phyloP scores from a whole-genome alignment of 78 protist genomes.

The Dictyostelium firmibasis region DNA sequence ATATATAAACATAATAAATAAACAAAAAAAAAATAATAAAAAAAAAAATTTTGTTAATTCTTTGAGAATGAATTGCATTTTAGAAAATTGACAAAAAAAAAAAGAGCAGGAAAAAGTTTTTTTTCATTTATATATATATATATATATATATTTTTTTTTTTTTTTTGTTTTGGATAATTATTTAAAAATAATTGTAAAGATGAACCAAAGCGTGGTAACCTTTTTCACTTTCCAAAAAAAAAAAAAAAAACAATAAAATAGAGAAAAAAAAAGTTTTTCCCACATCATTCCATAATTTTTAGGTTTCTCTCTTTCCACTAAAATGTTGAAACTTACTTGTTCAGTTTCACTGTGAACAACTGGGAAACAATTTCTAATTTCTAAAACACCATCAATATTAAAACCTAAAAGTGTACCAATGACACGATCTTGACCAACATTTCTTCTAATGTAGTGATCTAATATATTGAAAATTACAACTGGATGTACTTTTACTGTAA shows the following conservation, averaged over 20 bases:
- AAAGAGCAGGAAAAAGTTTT: too few relatives aligned
- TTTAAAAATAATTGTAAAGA: neutral
- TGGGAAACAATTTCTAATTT: slow-evolving; percentile 85
- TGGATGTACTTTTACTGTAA: slow-evolving; percentile 76
- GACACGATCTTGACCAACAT: slow-evolving; percentile 79
- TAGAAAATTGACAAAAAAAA: too few relatives aligned
- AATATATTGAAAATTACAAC: slow-evolving; percentile 80
- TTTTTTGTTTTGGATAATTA: too few relatives aligned
- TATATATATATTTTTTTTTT: too few relatives aligned
- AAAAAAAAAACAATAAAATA: too few relatives aligned
- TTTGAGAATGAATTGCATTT: too few relatives aligned
- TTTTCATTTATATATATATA: too few relatives aligned
- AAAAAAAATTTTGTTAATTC: neutral
- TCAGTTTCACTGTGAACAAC: slow-evolving; percentile 83
- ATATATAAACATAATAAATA: too few relatives aligned
- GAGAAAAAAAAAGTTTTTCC: too few relatives aligned
- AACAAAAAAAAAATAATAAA: neutral
- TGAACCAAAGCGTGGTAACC: neutral
- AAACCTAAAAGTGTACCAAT: slow-evolving; percentile 84
- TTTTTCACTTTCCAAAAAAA: too few relatives aligned
- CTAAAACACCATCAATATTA: slow-evolving; percentile 83
- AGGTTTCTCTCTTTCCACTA: neutral
- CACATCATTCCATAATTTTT: neutral
- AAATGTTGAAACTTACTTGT: slow-evolving; percentile 34
- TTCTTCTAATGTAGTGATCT: slow-evolving; percentile 84